phyloP scores from a whole-genome alignment of 495 filamentous ascomycete species.

The Parmelia sp. region DNA sequence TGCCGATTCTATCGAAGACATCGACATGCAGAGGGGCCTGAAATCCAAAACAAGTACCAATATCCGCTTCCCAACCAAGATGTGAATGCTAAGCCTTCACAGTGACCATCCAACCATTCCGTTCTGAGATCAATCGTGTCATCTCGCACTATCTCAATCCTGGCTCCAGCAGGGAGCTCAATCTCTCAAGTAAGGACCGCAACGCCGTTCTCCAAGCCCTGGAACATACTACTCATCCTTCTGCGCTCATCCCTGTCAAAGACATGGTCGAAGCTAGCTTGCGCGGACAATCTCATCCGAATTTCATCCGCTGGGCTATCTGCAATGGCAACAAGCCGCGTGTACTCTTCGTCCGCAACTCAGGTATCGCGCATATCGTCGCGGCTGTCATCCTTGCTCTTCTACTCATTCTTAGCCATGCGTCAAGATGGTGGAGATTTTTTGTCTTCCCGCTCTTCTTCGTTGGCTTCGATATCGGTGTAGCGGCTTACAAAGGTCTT shows the following conservation, averaged over 20 bases:
- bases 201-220: constrained; percentile 54
- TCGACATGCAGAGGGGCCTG: constrained; percentile 20
- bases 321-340: constrained; percentile 69
- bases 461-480: constrained; percentile 57
- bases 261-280: constrained; percentile 53
- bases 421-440: constrained; percentile 52
- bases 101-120: constrained; percentile 57
- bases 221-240: constrained; percentile 66
- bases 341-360: constrained; percentile 55
- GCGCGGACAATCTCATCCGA: constrained; percentile 64
- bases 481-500: constrained; percentile 65
- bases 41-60: constrained; percentile 23
- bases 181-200: constrained; percentile 60
- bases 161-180: constrained; percentile 59
- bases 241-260: constrained; percentile 49
- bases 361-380: constrained; percentile 49
- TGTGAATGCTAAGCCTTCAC: neutral
- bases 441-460: constrained; percentile 54
- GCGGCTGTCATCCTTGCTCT: constrained; percentile 45
- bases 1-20: constrained; percentile 20
- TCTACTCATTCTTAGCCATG: constrained; percentile 52
- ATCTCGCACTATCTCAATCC: constrained; percentile 62
- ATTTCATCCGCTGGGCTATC: constrained; percentile 75
- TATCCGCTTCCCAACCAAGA: neutral
- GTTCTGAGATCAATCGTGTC: constrained; percentile 60